phyloP scores from a whole-genome alignment of 1,284 basidiomycete species.

The Coriolopsis trogii region DNA sequence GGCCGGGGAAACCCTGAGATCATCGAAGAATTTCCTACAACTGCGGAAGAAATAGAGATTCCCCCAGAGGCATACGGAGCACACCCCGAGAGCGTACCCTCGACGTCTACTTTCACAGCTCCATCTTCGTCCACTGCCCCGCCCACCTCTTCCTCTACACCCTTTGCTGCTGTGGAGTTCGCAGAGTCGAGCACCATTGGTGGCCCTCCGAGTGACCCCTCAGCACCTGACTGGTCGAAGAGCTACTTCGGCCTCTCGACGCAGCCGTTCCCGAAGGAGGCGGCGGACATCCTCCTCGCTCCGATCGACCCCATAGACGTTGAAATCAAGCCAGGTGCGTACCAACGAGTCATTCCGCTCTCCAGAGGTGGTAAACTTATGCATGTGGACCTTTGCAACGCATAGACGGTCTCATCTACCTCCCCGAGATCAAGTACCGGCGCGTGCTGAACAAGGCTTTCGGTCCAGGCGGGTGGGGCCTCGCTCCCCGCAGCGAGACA shows the following conservation, averaged over 20 bases:
- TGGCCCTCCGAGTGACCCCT: slow-evolving; percentile 18
- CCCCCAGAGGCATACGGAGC: slow-evolving; percentile 19
- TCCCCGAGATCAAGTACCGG: slow-evolving; percentile 99
- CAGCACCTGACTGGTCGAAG: slow-evolving; percentile 77
- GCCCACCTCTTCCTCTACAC: neutral
- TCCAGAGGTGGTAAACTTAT: neutral
- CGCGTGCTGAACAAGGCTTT: slow-evolving; percentile 93
- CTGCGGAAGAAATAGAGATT: slow-evolving; percentile 25
- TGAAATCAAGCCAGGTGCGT: slow-evolving; percentile 91
- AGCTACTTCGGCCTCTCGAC: slow-evolving; percentile 84
- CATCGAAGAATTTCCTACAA: slow-evolving; percentile 19
- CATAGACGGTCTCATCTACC: slow-evolving; percentile 90
- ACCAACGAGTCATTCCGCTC: neutral
- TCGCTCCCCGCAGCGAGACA: slow-evolving; percentile 92
- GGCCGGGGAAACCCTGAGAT: slow-evolving; percentile 24
- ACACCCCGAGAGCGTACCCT: slow-evolving; percentile 30
- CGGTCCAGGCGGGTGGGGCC: slow-evolving; percentile 96
- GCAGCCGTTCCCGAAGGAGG: slow-evolving; percentile 80
- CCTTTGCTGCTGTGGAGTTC: slow-evolving; percentile 10
- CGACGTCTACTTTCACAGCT: slow-evolving; percentile 23
- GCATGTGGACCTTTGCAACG: neutral
- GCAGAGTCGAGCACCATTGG: slow-evolving; percentile 6
- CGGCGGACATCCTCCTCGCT: slow-evolving; percentile 73
- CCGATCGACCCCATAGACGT: slow-evolving; percentile 82
- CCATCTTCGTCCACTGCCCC: neutral